Conservation (phyloP, 352 stramenopile species). For the Phytophthora pisi region DNA sequence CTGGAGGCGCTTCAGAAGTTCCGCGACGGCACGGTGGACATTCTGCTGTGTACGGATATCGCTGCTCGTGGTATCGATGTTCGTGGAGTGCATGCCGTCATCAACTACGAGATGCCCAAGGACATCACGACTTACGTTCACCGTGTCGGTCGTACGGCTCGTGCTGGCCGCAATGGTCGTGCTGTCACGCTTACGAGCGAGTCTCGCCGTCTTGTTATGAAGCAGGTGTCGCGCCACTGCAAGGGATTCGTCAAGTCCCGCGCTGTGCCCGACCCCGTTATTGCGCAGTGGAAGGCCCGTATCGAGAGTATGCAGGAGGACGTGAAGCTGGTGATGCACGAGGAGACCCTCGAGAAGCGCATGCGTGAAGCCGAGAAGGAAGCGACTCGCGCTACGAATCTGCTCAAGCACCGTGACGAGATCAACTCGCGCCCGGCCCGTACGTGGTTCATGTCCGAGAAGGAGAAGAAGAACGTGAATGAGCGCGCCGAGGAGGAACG, state of each 20-base stretch:
- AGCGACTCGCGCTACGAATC: slow-evolving; percentile 86
- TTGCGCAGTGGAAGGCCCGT: slow-evolving; percentile 85
- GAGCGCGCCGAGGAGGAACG: slow-evolving; percentile 74
- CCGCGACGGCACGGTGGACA: slow-evolving; percentile 93
- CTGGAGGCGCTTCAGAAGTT: slow-evolving; percentile 97
- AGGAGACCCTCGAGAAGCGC: slow-evolving; percentile 91
- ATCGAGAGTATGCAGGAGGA: slow-evolving; percentile 86
- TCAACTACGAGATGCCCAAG: slow-evolving; percentile 99
- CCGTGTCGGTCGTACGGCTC: slow-evolving; percentile 97
- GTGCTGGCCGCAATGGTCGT: slow-evolving; percentile 94
- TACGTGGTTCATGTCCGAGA: slow-evolving; percentile 94
- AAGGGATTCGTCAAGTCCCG: slow-evolving; percentile 92
- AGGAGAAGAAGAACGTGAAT: slow-evolving; percentile 87
- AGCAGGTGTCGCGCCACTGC: slow-evolving; percentile 92
- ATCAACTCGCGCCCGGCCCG: slow-evolving; percentile 86
- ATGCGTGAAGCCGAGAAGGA: slow-evolving; percentile 92
- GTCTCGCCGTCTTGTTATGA: slow-evolving; percentile 92
- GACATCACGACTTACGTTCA: slow-evolving; percentile 99
- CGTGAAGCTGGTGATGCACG: slow-evolving; percentile 82
- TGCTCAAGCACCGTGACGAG: slow-evolving; percentile 92
- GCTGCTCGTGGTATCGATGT: slow-evolving; percentile 99
- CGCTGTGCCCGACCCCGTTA: slow-evolving; percentile 87
- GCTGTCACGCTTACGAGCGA: slow-evolving; percentile 92
- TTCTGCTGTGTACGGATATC: slow-evolving; percentile 98
- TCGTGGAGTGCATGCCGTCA: slow-evolving; percentile 96